phyloP scores from a whole-genome alignment of 2,329 filamentous ascomycete species.

The Paramyrothecium roridum region DNA sequence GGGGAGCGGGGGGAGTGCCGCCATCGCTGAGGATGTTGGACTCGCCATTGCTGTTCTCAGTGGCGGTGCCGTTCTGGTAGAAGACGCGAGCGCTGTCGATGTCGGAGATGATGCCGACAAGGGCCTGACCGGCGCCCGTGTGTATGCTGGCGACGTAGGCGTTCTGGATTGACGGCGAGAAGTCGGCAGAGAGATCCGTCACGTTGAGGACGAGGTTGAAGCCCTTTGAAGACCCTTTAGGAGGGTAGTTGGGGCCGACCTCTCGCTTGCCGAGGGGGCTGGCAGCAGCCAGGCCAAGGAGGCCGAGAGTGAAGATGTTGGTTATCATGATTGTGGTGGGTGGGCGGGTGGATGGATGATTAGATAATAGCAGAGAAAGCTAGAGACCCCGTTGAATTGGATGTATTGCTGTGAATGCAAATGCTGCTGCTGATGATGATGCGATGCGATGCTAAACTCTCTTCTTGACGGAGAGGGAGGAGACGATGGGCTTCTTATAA shows the following conservation, averaged over 20 bases:
- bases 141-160: slow-evolving; percentile 38
- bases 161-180: slow-evolving; percentile 37
- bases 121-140: slow-evolving; percentile 35
- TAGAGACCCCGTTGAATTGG: too few relatives aligned
- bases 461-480: not conserved
- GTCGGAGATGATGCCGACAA: slow-evolving; percentile 29
- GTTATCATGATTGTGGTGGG: slow-evolving; percentile 13
- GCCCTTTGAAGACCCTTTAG: slow-evolving; percentile 18
- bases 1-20: slow-evolving; percentile 34
- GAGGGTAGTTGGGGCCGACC: slow-evolving; percentile 9
- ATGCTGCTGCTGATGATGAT: slow-evolving; percentile 16
- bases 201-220: slow-evolving; percentile 44
- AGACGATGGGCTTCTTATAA: not conserved
- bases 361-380: not conserved
- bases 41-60: slow-evolving; percentile 23
- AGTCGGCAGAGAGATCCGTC: slow-evolving; percentile 34
- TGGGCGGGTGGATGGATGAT: not conserved
- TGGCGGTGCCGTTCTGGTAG: slow-evolving; percentile 46
- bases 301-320: slow-evolving; percentile 16
- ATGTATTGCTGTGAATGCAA: slow-evolving; percentile 13
- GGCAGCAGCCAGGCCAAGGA: slow-evolving; percentile 19
- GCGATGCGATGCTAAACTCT: not conserved
- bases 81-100: slow-evolving; percentile 30
- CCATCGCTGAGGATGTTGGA: slow-evolving; percentile 37
- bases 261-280: slow-evolving; percentile 10